Percentiles rank a stretch among this genome's conserved stretches.
Conservation (phyloP, 176 grass and related monocot species). For the Zoysia pacifica region DNA sequence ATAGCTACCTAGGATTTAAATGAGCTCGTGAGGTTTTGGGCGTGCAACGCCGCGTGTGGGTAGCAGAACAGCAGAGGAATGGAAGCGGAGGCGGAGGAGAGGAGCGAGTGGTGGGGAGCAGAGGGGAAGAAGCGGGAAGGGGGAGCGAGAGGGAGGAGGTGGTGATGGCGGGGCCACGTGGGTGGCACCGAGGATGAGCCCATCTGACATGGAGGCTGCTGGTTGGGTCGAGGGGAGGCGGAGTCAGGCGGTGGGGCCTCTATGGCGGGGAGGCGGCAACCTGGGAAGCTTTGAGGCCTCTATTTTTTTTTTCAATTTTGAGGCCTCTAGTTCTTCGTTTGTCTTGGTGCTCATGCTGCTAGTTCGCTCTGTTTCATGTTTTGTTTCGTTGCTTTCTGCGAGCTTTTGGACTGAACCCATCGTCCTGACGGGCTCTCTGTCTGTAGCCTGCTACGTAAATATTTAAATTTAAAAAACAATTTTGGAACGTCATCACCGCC, state of each 20-base stretch:
- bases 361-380: neutral
- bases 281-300: neutral
- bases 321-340: neutral
- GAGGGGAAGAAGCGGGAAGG: neutral
- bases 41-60: neutral
- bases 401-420: neutral
- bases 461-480: too few relatives aligned
- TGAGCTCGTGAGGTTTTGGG: neutral
- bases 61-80: neutral
- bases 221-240: neutral
- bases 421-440: neutral
- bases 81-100: neutral
- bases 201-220: neutral
- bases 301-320: too few relatives aligned
- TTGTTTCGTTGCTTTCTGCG: neutral
- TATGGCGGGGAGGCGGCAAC: neutral
- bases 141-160: neutral
- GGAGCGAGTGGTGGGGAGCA: neutral
- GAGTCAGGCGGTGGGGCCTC: neutral
- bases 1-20: slow-evolving; percentile 40
- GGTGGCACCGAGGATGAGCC: neutral
- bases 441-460: neutral
- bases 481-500: neutral
- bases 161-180: neutral
- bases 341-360: too few relatives aligned